A percentile compares a stretch with the other conserved stretches of the same genome.
Evolutionary conservation across 371 early-diverging fungal genomes (phyloP).

Genomic region (Fennellomyces sp.): DNA sequence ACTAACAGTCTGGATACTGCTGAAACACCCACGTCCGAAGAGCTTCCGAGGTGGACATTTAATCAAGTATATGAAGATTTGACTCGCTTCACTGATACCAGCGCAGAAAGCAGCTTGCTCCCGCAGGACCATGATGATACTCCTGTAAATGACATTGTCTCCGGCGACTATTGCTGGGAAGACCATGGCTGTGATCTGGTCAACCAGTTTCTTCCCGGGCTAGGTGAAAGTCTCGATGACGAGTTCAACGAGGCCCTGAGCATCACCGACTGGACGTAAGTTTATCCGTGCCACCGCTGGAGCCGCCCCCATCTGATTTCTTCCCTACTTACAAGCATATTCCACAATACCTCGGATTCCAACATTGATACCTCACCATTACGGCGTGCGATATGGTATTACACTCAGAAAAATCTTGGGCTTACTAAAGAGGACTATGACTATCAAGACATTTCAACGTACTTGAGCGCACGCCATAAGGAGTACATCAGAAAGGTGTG

Average conservation of each 20-base stretch:
- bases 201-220: conserved; percentile 60
- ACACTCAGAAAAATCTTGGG: conserved; percentile 63
- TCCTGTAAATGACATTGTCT: conserved; percentile 47
- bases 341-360: conserved; percentile 50
- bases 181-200: conserved; percentile 67
- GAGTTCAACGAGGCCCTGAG: conserved; percentile 64
- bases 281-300: too few species aligned
- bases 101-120: too few species aligned
- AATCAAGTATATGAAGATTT: conserved; percentile 50
- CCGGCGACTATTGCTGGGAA: conserved; percentile 72
- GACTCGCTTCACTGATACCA: conserved; percentile 48
- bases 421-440: conserved; percentile 67
- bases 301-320: too few species aligned
- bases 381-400: conserved; percentile 67
- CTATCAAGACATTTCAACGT: conserved; percentile 51
- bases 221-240: conserved; percentile 62
- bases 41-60: neutral
- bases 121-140: conserved; percentile 15
- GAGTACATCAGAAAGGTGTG: conserved; percentile 54
- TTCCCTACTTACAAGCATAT: conserved; percentile 29
- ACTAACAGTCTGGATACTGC: conserved; percentile 7
- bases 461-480: conserved; percentile 53
- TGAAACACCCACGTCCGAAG: neutral
- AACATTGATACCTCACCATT: conserved; percentile 64
- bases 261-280: conserved; percentile 64